These are phyloP conservation scores for Populus deltoides DNA, from an alignment of 345 rosid genomes.

Conservation along the genomic window DNA sequence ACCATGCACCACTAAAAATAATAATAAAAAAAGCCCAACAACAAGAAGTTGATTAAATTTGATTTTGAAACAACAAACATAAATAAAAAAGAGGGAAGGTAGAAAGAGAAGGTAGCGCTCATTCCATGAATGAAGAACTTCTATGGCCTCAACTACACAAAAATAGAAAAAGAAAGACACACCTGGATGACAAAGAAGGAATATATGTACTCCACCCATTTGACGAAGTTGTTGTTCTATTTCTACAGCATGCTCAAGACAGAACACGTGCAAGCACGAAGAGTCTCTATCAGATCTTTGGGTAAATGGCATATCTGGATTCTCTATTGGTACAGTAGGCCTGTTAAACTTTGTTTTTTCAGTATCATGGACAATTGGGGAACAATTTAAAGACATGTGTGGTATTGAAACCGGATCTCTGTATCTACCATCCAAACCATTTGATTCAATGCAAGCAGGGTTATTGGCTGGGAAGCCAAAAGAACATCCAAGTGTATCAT, in stretches of 20 bases:
- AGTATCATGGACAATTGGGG: constrained; percentile 23
- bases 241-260: constrained; percentile 96
- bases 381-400: constrained; percentile 30
- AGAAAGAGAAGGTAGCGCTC: background rate
- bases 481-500: constrained; percentile 25
- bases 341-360: constrained; percentile 35
- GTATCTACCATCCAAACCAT: constrained; percentile 25
- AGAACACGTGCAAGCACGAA: constrained; percentile 80
- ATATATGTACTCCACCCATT: constrained; percentile 77
- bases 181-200: constrained; percentile 95
- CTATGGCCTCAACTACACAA: background rate
- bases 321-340: constrained; percentile 26
- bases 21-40: too few species aligned
- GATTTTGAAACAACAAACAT: background rate
- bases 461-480: constrained; percentile 33
- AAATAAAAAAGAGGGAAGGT: background rate
- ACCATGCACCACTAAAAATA: background rate
- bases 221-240: constrained; percentile 72
- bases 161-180: background rate
- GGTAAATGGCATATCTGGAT: constrained; percentile 33
- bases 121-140: background rate
- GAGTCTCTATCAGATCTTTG: constrained; percentile 67
- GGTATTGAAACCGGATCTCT: constrained; percentile 22
- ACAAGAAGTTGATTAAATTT: background rate
- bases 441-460: constrained; percentile 28